Evolutionary conservation across 192 early-diverging fungal species (phyloP).

Genomic region (Coemansia pectinata): DNA sequence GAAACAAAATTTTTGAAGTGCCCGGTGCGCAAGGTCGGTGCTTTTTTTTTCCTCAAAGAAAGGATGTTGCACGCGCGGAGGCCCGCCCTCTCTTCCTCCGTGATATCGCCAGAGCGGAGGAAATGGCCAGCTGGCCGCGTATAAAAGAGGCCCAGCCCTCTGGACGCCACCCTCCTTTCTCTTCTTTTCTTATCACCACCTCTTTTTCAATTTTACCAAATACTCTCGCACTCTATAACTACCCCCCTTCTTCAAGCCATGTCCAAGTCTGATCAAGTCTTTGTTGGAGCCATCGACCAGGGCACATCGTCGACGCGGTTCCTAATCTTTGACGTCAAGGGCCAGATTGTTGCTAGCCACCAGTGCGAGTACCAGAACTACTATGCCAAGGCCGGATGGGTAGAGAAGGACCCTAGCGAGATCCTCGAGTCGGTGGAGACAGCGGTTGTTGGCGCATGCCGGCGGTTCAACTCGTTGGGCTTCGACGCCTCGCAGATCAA

Average conservation of each 20-base stretch:
- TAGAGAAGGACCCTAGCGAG: conserved; percentile 82
- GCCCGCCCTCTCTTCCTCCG: background rate
- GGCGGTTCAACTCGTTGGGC: conserved; percentile 66
- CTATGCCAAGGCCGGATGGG: conserved; percentile 82
- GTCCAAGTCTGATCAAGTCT: conserved; percentile 49
- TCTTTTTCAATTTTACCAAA: background rate
- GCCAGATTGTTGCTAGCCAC: conserved; percentile 68
- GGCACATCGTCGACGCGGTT: conserved; percentile 91
- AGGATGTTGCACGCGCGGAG: background rate
- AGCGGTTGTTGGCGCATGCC: conserved; percentile 68
- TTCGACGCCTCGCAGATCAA: conserved; percentile 58
- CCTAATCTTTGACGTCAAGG: conserved; percentile 82
- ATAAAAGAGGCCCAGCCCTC: background rate
- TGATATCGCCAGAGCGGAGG: background rate
- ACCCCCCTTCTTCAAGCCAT: conserved; percentile 18
- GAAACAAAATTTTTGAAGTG: background rate
- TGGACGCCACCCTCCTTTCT: background rate
- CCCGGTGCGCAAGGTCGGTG: conserved; percentile 10
- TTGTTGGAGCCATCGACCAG: conserved; percentile 89
- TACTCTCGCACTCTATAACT: background rate
- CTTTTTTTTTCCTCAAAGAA: background rate
- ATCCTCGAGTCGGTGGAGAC: conserved; percentile 68
- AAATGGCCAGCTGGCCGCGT: background rate
- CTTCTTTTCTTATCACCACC: background rate
- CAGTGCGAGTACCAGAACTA: conserved; percentile 82